Evolutionary conservation across 805 yeast genomes (phyloP), one percentile per base, ranked within the genome.

Genomic region (Wickerhamiella domercqiae): DNA sequence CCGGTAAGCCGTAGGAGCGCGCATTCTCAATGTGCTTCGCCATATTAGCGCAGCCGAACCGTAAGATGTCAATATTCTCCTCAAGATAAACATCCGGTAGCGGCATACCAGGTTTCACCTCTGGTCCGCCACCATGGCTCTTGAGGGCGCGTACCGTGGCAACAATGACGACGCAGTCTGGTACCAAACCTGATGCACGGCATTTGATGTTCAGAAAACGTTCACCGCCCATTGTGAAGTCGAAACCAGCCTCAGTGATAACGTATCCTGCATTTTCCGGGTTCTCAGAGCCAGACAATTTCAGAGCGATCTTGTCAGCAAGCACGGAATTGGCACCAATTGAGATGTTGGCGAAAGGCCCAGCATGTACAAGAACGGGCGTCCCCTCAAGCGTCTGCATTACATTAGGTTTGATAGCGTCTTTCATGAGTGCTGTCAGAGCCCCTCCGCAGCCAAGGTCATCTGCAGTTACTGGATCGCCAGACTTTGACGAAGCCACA

Each of bases 151-250:
- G 70, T 3, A 87, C 90, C 24, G 97, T 87, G 28, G 96, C 95
- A 41, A 87, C 97, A 50, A 87, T 72, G 32, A 87, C 94, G 39
- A 87, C 87, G 29, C 79, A 79, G 56, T 86, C 93, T 28, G 97
- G 97, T 29, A 67, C 62, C 41, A 80, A 67, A 3, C 94, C 95
- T 29, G 93, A 78, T 15, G 93, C 70, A 57, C 97, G 76, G 60
- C 96, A 84, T 65, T 87, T 87, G 60, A 87, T 87, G 66, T 87
- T 83, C 62, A 87, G 72, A 64, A 87, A 87, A 53, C 97, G 72
- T 66, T 87, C 98, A 50, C 97, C 97, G 47, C 98, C 98, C 97
- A 87, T 87, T 35, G 96, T 87, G 67, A 90, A 87, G 61, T 87
- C 97, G 63, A 87, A 87, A 37, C 98, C 98, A 29, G 97, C 96